Base-by-base conservation (phyloP, 2,329 filamentous ascomycete species). In the Ascochyta lentis region DNA sequence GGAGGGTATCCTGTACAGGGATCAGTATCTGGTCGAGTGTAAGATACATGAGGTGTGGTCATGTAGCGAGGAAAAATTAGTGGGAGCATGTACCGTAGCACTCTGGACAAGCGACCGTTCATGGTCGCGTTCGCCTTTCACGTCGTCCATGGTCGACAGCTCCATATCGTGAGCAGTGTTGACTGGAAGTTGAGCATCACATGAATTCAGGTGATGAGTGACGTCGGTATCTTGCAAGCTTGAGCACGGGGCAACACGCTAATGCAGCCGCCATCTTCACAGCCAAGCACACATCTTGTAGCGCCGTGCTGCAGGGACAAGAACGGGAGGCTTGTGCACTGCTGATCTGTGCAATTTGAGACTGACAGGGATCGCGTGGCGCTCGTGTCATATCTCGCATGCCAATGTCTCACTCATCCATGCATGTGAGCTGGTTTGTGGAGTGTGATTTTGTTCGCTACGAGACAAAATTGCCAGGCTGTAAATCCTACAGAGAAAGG, bases 1-100 rank as follows among this genome's bases (percentile, higher is more conserved):
- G 76, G 56, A 85, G 68, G 55, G 80, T 75, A 64, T 81, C 79
- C 86, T 89, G 61, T 4, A 15, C 8, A 12, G 5, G 31, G 7
- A 34, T 69, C 43, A 65, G 61, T 43, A 42, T 50, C 8, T n/a
- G 33, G 15, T 16, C 38, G 6, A 42, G 24, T 24, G 24, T 9
- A 12, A 4, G 23, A 31, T 15, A 22, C 34, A 37, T 38, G 6
- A 13, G 12, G 26, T 22, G 19, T 16, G 37, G 33, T 1, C 8
- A 34, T 33, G 16, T 19, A 16, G 10, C 3, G 12, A 19, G 42
- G 16, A 22, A 8, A 26, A 16, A 37, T 22, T 31, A 33, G n/a
- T 6, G 12, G 35, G 12, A 22, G 42, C 34, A 49, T 33, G 9
- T 67, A 73, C 71, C 58, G 61, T 68, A 4, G 61, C 57, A 35